Evolutionary conservation across 208 protist genomes (phyloP), one percentile per base, ranked within the genome.

Genomic region (Herpetomonas tarakana): DNA sequence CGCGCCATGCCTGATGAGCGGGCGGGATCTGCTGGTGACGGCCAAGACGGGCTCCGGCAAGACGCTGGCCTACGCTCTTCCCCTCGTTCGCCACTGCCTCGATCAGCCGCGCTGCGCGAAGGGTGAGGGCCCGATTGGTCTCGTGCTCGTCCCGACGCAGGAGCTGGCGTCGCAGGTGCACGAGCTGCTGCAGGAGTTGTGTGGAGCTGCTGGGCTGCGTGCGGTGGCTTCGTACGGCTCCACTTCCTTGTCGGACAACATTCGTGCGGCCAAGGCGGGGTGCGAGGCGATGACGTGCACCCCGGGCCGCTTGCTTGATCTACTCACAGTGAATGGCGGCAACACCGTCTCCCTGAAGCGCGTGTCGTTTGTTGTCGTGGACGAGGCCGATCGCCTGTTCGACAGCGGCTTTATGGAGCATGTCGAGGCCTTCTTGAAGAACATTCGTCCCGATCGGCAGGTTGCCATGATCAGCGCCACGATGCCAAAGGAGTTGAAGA

Each of bases 1-100:
- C 18, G 74, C 84, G 24, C 93, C 95, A 0, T 71, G 68, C 3
- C 73, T 97, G 18, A 93, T 98, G 79, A 70, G 51, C 19, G 95
- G 95, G 2, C 78, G 92, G 2, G 92, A 98, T 64, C 55, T 98
- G 11, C 72, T 98, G 12, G 64, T 93, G 16, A 87, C 88, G 14
- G 94, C 97, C 4, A 88, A 93, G 62, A 98, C 97, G n/a, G 97
- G 97, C 7, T 94, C 84, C 0, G 97, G 97, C 41, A 98, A 98
- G 58, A 98, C 97, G 47, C 64, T 97, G 16, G 72, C 85, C 11
- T 98, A 97, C 78, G 58, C 92, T 6, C 63, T 98, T 39, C 94
- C 97, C 2, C 65, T 97, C 0, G 61, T 98, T 18, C 81, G 93
- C 25, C 92, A 97, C 71, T 84, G 92, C 54, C 62, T 92, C 18